Percentiles rank a stretch among this genome's conserved stretches.
phyloP scores from a whole-genome alignment of 768 basidiomycete species.

The Russula ochroleuca region DNA sequence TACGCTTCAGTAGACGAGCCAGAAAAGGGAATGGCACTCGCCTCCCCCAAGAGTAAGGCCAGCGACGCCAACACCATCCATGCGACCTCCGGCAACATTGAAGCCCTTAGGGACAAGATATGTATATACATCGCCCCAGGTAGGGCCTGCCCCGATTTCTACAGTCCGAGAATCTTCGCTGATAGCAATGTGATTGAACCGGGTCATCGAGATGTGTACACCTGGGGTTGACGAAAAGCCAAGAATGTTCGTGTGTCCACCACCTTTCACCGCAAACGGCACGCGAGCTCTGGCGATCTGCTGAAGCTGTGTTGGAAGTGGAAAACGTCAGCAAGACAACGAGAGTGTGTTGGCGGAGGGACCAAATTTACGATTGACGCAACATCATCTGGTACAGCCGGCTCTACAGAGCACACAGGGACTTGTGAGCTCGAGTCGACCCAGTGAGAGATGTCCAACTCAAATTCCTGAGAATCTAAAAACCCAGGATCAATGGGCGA shows the following conservation, averaged over 20 bases:
- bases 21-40: too few relatives aligned
- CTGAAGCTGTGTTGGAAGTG: background rate
- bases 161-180: background rate
- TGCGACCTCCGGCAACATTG: too few relatives aligned
- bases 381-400: conserved; percentile 20
- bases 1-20: background rate
- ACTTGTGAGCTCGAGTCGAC: conserved; percentile 21
- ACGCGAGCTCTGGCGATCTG: background rate
- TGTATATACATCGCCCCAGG: too few relatives aligned
- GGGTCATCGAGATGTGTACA: conserved; percentile 28
- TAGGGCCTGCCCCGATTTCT: too few relatives aligned
- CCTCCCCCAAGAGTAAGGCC: too few relatives aligned
- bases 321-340: background rate
- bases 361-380: conserved; percentile 15
- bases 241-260: conserved; percentile 26
- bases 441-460: conserved; percentile 23
- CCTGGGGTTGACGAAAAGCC: conserved; percentile 31
- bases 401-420: conserved; percentile 25
- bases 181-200: conserved; percentile 21
- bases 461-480: conserved; percentile 16
- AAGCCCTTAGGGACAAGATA: too few relatives aligned
- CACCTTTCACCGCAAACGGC: conserved; percentile 28
- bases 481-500: background rate
- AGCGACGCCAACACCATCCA: too few relatives aligned
- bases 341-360: too few relatives aligned